phyloP scores from a whole-genome alignment of 2,329 filamentous ascomycete species.

The Helminthosporium solani region DNA sequence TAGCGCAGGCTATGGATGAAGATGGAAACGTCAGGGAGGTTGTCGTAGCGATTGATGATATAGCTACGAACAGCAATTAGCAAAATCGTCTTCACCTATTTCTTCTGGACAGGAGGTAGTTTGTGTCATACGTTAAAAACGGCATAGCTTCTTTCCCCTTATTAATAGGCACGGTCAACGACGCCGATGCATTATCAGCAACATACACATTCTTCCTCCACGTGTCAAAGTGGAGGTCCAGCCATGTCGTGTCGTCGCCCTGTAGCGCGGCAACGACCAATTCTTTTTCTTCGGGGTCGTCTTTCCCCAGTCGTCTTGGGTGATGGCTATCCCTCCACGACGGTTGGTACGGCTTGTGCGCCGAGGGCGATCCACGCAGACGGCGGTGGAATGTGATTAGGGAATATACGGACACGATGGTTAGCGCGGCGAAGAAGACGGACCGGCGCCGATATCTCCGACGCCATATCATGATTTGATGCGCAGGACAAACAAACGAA shows the following conservation, averaged over 20 bases:
- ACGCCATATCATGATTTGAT: constrained; percentile 2
- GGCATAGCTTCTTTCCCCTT: constrained; percentile 49
- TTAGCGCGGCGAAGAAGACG: not conserved
- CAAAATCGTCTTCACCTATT: not conserved
- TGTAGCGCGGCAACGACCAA: constrained; percentile 32
- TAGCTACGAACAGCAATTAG: constrained; percentile 26
- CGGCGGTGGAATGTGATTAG: not conserved
- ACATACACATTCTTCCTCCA: constrained; percentile 42
- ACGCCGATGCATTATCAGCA: constrained; percentile 38
- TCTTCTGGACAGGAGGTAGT: not conserved
- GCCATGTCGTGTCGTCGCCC: constrained; percentile 35
- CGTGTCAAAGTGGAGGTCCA: constrained; percentile 27
- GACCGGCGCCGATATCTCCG: not conserved
- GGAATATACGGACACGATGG: not conserved
- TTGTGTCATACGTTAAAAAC: constrained; percentile 46
- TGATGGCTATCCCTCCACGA: not conserved
- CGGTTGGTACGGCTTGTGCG: not conserved
- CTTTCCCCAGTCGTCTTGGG: not conserved
- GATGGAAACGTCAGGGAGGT: constrained; percentile 35
- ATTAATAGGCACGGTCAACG: constrained; percentile 43
- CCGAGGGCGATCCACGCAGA: not conserved
- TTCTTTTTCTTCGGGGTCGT: constrained; percentile 19
- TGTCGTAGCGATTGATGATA: constrained; percentile 37
- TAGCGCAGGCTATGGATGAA: constrained; percentile 41
- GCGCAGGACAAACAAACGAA: no score